Evolutionary conservation across 176 grass and related monocot species (phyloP).

Genomic region (Microstegium vimineum): DNA sequence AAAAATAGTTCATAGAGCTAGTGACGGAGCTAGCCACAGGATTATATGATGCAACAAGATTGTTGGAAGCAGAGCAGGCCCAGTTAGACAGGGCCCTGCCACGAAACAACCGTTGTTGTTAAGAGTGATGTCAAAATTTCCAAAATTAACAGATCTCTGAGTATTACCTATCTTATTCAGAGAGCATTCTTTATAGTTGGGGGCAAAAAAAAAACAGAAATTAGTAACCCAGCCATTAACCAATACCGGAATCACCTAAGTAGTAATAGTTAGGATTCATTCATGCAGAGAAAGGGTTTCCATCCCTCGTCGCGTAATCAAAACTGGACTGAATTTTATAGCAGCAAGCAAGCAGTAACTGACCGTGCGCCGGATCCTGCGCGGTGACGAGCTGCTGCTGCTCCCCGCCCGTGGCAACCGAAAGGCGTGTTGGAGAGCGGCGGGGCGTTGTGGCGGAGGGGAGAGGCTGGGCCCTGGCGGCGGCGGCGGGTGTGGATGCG

Average conservation of each 20-base stretch:
- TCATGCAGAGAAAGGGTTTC: neutral
- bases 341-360: neutral
- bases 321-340: neutral
- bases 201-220: neutral
- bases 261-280: neutral
- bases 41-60: neutral
- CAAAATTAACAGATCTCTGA: no score
- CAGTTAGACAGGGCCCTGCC: neutral
- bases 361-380: slow-evolving; percentile 32
- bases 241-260: neutral
- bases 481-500: slow-evolving; percentile 10
- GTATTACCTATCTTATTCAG: neutral
- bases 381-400: slow-evolving; percentile 36
- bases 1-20: neutral
- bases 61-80: neutral
- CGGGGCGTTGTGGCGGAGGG: neutral
- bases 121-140: neutral
- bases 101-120: neutral
- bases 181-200: neutral
- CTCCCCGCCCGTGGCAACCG: slow-evolving; percentile 37
- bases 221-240: neutral
- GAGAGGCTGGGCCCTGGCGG: neutral
- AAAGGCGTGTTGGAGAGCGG: neutral
- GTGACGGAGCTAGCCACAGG: neutral
- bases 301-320: neutral